Percentiles rank a stretch among this genome's conserved stretches.
phyloP scores from a whole-genome alignment of 2,329 filamentous ascomycete species.

The Cryphonectria parasitica region DNA sequence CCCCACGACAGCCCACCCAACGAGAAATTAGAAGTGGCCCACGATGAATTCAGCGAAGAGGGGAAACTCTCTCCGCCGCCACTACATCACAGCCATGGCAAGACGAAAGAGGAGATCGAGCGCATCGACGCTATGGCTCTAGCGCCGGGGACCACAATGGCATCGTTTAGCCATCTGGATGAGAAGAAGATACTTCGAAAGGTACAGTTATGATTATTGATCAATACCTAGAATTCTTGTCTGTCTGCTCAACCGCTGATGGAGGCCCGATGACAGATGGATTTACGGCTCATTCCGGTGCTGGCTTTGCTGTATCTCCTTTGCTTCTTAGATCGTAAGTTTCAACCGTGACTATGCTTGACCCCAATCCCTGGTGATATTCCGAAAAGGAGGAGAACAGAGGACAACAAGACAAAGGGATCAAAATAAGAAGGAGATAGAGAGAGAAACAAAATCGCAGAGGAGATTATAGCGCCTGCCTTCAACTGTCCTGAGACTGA shows the following conservation, averaged over 20 bases:
- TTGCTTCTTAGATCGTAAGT: slow-evolving; percentile 65
- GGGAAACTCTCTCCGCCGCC: neutral
- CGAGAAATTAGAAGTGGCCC: slow-evolving; percentile 23
- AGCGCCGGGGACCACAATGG: slow-evolving; percentile 28
- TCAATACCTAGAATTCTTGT: slow-evolving; percentile 60
- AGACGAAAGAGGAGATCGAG: slow-evolving; percentile 23
- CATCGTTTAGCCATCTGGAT: slow-evolving; percentile 46
- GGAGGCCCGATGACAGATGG: slow-evolving; percentile 50
- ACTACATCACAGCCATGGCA: slow-evolving; percentile 16
- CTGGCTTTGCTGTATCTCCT: slow-evolving; percentile 70
- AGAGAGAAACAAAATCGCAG: neutral
- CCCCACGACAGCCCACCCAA: neutral
- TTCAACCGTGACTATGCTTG: neutral
- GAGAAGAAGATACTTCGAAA: slow-evolving; percentile 64
- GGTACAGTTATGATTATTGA: slow-evolving; percentile 41
- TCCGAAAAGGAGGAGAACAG: neutral
- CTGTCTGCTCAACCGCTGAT: slow-evolving; percentile 56
- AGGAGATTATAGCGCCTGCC: slow-evolving; percentile 45
- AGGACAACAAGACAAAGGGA: neutral
- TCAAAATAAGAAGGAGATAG: neutral
- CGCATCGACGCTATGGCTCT: slow-evolving; percentile 30
- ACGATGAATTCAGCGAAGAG: slow-evolving; percentile 20
- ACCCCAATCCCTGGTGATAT: neutral
- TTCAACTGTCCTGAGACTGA: slow-evolving; percentile 63
- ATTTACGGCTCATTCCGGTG: slow-evolving; percentile 60